Evolutionary conservation across 192 early-diverging fungal species (phyloP), one percentile per base, ranked within the genome.

Genomic region (Backusella parvicylindrica): DNA sequence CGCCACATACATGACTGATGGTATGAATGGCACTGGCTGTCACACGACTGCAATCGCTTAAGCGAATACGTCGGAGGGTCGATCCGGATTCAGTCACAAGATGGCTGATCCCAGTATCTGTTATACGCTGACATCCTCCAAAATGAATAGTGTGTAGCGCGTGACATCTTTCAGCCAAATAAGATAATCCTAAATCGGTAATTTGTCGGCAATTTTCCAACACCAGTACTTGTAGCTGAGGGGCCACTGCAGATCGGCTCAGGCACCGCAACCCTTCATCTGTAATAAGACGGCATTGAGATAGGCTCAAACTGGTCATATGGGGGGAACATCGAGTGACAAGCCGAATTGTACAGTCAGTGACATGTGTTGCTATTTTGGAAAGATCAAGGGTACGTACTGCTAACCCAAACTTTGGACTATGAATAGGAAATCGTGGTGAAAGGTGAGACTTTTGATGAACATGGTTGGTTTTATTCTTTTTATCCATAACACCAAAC

Each of bases 131-230:
- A 40, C 76, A 77, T 21, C 76, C 71, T 31, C 47, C 56, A 30
- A 77, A 41, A 21, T 72, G 41, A 15, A 77, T 32, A 36, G 40
- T 73, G 12, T 73, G 63, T 18, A 77, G 64, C 12, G 40, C 30
- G 32, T 30, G 36, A 60, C 83, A 79, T 35, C 70, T 70, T 28
- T 72, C 73, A 43, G 79, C 26, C 21, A 86, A 69, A 5, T 73
- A 70, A 11, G 60, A 70, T 0, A 86, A 49, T 0, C 85, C 82
- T 8, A 35, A 6, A 63, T 86, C 82, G 0, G 83, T 77, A 49
- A 86, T 75, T 21, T 79, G 68, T 30, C 49, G 70, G 60, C 85
- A 86, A 16, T 83, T 78, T 38, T 75, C 71, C 9, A 86, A 35
- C 60, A 83, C 78, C 15, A 86, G 68, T 2, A 79, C 77, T 38